These are phyloP conservation scores for Ceratobasidium sp. DNA, from an alignment of 1,284 basidiomycete genomes.

Conservation along the genomic window DNA sequence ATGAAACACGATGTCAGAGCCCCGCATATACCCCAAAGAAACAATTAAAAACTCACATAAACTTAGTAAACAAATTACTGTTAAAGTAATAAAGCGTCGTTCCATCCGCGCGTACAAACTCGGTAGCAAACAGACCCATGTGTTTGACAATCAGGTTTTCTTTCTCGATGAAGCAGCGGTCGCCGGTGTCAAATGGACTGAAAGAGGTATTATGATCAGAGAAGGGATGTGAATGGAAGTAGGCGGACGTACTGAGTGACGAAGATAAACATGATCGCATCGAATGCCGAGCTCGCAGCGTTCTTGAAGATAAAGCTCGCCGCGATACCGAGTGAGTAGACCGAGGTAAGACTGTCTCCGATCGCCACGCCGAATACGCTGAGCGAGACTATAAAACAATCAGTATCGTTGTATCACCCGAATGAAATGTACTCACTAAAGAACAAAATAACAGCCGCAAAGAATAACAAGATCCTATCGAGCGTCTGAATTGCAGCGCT, in stretches of 20 bases:
- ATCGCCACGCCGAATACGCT: conserved; percentile 77
- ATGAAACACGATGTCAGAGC: background rate
- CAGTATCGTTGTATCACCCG: background rate
- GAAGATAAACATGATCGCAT: conserved; percentile 82
- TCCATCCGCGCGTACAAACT: conserved; percentile 41
- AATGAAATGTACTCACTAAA: conserved; percentile 62
- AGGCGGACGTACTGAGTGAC: conserved; percentile 73
- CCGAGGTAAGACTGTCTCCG: conserved; percentile 55
- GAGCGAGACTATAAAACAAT: conserved; percentile 63
- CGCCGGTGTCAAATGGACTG: conserved; percentile 82
- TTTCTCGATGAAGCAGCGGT: conserved; percentile 77
- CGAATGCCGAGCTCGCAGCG: conserved; percentile 76
- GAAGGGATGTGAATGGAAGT: background rate
- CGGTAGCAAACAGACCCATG: conserved; percentile 75
- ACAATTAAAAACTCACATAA: conserved; percentile 67
- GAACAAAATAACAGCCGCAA: conserved; percentile 74
- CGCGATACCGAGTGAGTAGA: conserved; percentile 66
- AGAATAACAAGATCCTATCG: conserved; percentile 71
- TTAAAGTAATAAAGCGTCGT: conserved; percentile 84
- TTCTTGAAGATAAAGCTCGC: conserved; percentile 84
- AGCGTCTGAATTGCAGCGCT: conserved; percentile 73
- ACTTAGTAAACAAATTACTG: conserved; percentile 76
- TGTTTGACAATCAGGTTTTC: conserved; percentile 81
- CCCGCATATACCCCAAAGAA: conserved; percentile 23
- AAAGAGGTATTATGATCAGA: conserved; percentile 50